phyloP scores from a whole-genome alignment of 2,329 filamentous ascomycete species.

The Rutstroemia sydowiana region DNA sequence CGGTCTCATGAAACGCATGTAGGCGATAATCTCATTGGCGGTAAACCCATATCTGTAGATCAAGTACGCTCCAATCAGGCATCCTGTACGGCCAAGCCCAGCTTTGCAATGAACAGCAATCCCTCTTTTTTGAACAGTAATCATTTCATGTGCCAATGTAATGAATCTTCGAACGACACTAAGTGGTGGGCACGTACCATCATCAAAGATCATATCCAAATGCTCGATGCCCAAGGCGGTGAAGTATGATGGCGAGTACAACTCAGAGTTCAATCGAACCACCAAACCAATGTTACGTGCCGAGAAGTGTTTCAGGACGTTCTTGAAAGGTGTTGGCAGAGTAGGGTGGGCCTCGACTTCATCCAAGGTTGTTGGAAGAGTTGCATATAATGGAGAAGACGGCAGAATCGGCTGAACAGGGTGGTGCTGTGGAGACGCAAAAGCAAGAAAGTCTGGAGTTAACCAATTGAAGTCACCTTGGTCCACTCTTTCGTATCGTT shows the following conservation, averaged over 20 bases:
- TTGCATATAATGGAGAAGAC: conserved; percentile 64
- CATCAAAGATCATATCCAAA: conserved; percentile 98
- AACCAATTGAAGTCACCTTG: conserved; percentile 99
- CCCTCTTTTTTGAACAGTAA: conserved; percentile 80
- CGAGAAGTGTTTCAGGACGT: conserved; percentile 83
- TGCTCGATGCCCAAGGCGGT: conserved; percentile 91
- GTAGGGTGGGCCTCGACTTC: conserved; percentile 63
- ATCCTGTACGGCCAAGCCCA: conserved; percentile 88
- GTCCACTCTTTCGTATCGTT: conserved; percentile 90
- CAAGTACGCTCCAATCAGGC: conserved; percentile 92
- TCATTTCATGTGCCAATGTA: conserved; percentile 88
- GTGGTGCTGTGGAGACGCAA: conserved; percentile 85
- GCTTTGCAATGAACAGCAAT: conserved; percentile 99
- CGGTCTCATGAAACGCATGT: conserved; percentile 98
- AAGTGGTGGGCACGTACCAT: conserved; percentile 88
- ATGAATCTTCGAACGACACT: conserved; percentile 91
- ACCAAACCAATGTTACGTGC: conserved; percentile 87
- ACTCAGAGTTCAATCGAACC: conserved; percentile 87
- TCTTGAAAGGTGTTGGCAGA: conserved; percentile 86
- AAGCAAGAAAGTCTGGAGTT: conserved; percentile 88
- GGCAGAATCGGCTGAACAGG: conserved; percentile 66
- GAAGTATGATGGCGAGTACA: conserved; percentile 97
- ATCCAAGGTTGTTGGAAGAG: conserved; percentile 67
- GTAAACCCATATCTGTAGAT: conserved; percentile 98
- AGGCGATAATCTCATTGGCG: conserved; percentile 93